These are phyloP conservation scores for Vigna reflexopilosa DNA, from an alignment of 306 rosid species.

Conservation along the genomic window DNA sequence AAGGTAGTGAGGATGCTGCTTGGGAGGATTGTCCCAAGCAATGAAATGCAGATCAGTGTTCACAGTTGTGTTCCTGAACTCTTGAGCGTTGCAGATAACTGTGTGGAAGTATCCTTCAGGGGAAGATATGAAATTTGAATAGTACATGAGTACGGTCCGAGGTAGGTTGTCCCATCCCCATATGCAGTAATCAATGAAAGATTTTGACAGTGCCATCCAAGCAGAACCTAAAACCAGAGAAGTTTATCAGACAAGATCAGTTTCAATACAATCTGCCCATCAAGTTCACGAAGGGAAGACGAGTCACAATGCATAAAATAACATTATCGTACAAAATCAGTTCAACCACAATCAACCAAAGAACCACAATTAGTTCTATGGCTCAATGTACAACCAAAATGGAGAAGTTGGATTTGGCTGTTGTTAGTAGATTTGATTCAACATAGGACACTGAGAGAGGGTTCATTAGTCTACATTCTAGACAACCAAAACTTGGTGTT, in stretches of 20 bases:
- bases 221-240: conserved; percentile 80
- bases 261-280: not conserved
- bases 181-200: conserved; percentile 89
- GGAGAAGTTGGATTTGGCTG: not conserved
- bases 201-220: conserved; percentile 95
- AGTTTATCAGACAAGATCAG: not conserved
- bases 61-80: conserved; percentile 93
- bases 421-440: conserved; percentile 12
- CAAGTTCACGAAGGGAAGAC: not conserved
- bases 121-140: conserved; percentile 90
- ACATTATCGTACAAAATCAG: not conserved
- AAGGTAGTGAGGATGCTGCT: conserved; percentile 98
- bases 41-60: conserved; percentile 93
- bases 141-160: conserved; percentile 92
- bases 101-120: conserved; percentile 99
- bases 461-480: not conserved
- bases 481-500: too few relatives aligned
- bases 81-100: conserved; percentile 92
- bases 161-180: conserved; percentile 99
- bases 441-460: not conserved
- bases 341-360: not conserved
- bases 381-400: conserved; percentile 12
- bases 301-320: not conserved
- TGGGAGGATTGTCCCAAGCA: conserved; percentile 99
- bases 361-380: conserved; percentile 8